Percentiles rank a stretch among this genome's conserved stretches.
phyloP scores from a whole-genome alignment of 495 filamentous ascomycete species.

The Penicillium pulvis region DNA sequence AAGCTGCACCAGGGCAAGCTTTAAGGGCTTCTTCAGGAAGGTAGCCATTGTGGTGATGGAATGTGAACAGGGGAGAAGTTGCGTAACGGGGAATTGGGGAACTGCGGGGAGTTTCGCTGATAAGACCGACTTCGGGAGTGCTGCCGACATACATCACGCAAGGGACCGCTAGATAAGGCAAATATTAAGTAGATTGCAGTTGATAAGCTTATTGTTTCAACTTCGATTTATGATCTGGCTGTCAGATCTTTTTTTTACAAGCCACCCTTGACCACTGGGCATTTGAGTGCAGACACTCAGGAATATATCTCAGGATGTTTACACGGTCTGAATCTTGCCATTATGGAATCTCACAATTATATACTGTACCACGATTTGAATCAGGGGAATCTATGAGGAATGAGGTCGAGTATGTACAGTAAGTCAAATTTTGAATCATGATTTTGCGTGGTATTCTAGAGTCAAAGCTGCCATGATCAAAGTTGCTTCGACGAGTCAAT shows the following conservation, averaged over 20 bases:
- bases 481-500: no score
- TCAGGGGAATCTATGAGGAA: no score
- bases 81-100: neutral
- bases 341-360: no score
- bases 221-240: no score
- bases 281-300: no score
- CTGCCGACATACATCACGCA: neutral
- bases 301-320: no score
- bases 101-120: neutral
- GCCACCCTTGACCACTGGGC: neutral
- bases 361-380: no score
- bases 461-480: neutral
- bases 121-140: neutral
- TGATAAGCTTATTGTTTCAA: no score
- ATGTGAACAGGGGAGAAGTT: neutral
- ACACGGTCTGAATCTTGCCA: no score
- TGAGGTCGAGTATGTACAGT: neutral
- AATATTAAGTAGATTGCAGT: neutral
- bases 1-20: constrained; percentile 81
- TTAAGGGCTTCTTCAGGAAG: constrained; percentile 71
- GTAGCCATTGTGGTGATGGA: constrained; percentile 42
- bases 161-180: neutral
- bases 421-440: neutral
- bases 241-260: no score
- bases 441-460: neutral